phyloP scores from a whole-genome alignment of 176 grass and related monocot genomes.

The Phyllostachys edulis region DNA sequence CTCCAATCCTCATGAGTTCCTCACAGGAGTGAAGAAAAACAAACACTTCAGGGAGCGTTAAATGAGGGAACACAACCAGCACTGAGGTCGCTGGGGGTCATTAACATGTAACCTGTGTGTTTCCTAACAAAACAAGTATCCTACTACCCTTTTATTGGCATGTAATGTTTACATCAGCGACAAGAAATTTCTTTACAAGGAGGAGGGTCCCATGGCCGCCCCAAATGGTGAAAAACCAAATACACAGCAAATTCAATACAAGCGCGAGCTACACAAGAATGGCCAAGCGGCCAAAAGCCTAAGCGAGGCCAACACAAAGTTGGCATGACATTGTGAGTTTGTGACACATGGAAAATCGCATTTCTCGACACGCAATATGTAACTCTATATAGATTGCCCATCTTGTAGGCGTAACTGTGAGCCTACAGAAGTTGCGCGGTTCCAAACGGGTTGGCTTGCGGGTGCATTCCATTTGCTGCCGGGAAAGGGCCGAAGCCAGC shows the following conservation, averaged over 20 bases:
- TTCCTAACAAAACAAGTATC: neutral
- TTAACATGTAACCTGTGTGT: neutral
- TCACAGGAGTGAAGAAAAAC: neutral
- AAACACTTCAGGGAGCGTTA: neutral
- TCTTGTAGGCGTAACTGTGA: neutral
- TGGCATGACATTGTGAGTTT: neutral
- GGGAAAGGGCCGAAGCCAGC: constrained; percentile 56
- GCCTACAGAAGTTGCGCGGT: constrained; percentile 47
- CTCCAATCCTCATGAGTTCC: neutral
- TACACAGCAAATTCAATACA: constrained; percentile 2
- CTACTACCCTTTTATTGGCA: constrained; percentile 2
- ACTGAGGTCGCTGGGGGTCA: neutral
- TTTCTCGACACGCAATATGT: constrained; percentile 2
- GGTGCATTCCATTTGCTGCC: constrained; percentile 35
- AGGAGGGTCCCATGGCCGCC: neutral
- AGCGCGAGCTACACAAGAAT: constrained; percentile 36
- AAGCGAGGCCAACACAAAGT: constrained; percentile 18
- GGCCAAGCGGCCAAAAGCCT: constrained; percentile 27
- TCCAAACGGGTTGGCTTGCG: constrained; percentile 58
- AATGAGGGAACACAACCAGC: neutral
- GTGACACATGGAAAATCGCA: constrained; percentile 10
- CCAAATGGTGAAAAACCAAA: neutral
- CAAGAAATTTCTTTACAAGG: constrained; percentile 32
- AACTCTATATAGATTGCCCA: constrained; percentile 12
- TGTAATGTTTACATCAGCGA: neutral